Evolutionary conservation across 2,329 filamentous ascomycete genomes (phyloP), one percentile per base, ranked within the genome.

Genomic region (Stromatinia cepivora): DNA sequence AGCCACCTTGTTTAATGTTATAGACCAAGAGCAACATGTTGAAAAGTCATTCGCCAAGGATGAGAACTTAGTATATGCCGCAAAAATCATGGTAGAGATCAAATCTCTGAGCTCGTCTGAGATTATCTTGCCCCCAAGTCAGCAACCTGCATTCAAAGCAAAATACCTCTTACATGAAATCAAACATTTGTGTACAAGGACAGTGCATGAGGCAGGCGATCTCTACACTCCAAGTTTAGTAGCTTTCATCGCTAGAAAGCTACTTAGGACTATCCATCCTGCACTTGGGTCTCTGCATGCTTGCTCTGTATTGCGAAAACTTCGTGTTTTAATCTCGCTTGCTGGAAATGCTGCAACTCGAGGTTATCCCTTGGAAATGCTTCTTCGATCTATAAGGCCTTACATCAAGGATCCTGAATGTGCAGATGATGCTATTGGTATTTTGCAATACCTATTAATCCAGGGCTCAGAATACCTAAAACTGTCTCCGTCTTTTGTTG

Each of bases 291-390:
- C 95, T 28, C 82, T 97, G 7, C 92, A 97, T 79, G 91, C 92
- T 50, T 95, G 93, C 77, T 90, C 93, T 1, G 88, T 97, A 4
- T 85, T 99, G 65, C 89, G 94, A 52, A 97, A 96, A 77, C 85
- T 98, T 59, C 87, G 93, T 46, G 86, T 97, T 11, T 81, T 98
- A 22, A 85, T 98, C 36, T 91, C 88, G 70, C 82, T 98, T 58
- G 90, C 93, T 36, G 93, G 93, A 0, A 79, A 87, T 0, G 84
- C 89, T 64, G 92, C 91, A n/a, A 83, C 90, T 34, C 82, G 87
- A 53, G 91, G 90, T 0, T 98, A 98, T 77, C 92, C 93, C 15
- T 79, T 97, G 20, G 92, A 99, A 79, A 95, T 97, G 92, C 84
- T 97, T 0, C 84, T 99, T 1, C 92, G 93, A 75, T 90, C 91